These are phyloP conservation scores for Fusarium sp. DNA, from an alignment of 2,329 filamentous ascomycete species.

Conservation along the genomic window DNA sequence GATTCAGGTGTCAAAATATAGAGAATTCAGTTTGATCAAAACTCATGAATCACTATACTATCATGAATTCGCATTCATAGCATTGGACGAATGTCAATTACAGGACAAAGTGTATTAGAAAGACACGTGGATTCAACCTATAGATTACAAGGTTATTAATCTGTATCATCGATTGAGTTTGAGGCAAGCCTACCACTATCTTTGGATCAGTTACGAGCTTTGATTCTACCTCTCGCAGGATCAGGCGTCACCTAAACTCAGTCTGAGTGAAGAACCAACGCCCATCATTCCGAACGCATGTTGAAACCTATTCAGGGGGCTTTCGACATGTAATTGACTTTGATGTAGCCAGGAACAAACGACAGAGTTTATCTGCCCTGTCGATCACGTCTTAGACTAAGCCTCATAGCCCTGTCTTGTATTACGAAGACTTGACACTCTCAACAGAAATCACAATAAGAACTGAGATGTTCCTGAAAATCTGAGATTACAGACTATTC, in stretches of 20 bases:
- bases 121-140: no score
- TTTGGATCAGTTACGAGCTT: no score
- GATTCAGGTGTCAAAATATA: no score
- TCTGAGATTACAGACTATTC: background rate
- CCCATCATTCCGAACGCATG: no score
- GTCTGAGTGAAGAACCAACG: background rate
- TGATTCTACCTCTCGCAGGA: background rate
- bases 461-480: background rate
- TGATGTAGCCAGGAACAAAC: background rate
- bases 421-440: background rate
- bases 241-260: background rate
- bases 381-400: background rate
- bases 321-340: background rate
- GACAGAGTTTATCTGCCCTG: background rate
- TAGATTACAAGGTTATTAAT: no score
- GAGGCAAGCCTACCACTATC: background rate
- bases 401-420: background rate
- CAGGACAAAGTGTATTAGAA: no score
- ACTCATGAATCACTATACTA: background rate
- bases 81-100: no score
- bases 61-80: background rate
- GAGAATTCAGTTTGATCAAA: no score
- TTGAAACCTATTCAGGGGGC: rapidly evolving
- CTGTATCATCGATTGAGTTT: background rate
- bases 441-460: background rate